Evolutionary conservation across 2,329 filamentous ascomycete species (phyloP), one percentile per base, ranked within the genome.

Genomic region (Colletotrichum sp.): DNA sequence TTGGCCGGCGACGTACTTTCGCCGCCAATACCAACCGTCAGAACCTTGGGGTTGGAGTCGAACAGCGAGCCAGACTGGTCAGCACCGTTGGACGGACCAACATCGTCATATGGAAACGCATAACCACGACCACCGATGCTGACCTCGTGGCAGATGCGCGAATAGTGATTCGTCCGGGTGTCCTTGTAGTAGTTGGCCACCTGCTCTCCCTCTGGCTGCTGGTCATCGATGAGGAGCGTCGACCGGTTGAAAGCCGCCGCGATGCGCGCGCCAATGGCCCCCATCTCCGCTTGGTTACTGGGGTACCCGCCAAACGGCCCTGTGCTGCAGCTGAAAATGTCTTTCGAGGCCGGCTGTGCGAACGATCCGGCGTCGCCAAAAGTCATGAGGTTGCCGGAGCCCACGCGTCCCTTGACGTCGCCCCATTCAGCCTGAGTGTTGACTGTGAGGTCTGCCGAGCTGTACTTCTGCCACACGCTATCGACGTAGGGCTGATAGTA

Each of bases 221-320:
- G 79, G n/a, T 82, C 69, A 79, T 90, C 85, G 24, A 84, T 81
- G 66, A 94, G 84, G 76, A 97, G 84, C 13, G 93, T 96, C 39
- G 90, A 92, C 26, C 95, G 90, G 84, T 96, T 95, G 80, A 96
- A 91, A 1, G 93, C 94, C 2, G 95, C 94, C 0, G 93, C 90
- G 16, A 97, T 85, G n/a, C 95, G 89, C 0, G 95, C 94, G 10
- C 93, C 92, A 72, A 96, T 90, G 55, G 92, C 92, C 75, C 91
- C 90, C 81, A 89, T 87, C 80, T 88, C 84, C 66, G 85, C 85
- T 71, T 87, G 86, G 48, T 83, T 84, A 6, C 79, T 79, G 7
- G 85, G 79, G 65, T 85, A 85, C 55, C 79, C 83, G 3, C 84
- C 87, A 83, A 93, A 93, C 1, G 92, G 89, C 0, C 92, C 92